Evolutionary conservation across 2,329 filamentous ascomycete species (phyloP).

Genomic region (Arthroderma uncinatum): DNA sequence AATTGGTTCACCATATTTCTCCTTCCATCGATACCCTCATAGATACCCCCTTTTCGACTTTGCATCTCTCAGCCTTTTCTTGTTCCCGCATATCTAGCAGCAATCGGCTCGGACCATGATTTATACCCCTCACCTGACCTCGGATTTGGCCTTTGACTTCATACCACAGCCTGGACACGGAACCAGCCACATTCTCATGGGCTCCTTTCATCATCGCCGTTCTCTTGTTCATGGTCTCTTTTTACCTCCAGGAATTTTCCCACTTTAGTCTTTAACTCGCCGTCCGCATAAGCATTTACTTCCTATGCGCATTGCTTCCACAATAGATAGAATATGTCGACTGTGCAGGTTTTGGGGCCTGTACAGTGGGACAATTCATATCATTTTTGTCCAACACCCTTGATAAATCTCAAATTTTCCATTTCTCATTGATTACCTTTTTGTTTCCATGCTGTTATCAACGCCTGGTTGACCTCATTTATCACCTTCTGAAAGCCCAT

Average conservation of each 20-base stretch:
- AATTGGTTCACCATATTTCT: not conserved
- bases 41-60: not conserved
- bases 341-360: no score
- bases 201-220: not conserved
- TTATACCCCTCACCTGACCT: not conserved
- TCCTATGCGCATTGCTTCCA: not conserved
- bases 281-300: not conserved
- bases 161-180: not conserved
- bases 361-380: no score
- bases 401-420: not conserved
- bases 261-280: not conserved
- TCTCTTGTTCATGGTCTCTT: not conserved
- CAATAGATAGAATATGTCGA: not conserved
- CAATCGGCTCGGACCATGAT: no score
- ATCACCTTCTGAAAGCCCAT: not conserved
- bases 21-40: not conserved
- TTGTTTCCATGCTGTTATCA: not conserved
- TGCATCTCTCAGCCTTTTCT: not conserved
- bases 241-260: not conserved
- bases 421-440: not conserved
- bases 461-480: not conserved
- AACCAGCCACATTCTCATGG: not conserved
- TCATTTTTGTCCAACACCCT: not conserved
- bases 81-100: not conserved
- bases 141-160: not conserved